A percentile compares a stretch with the other conserved stretches of the same genome.
These are phyloP conservation scores for Malus sieversii DNA, from an alignment of 306 rosid species.

Conservation along the genomic window DNA sequence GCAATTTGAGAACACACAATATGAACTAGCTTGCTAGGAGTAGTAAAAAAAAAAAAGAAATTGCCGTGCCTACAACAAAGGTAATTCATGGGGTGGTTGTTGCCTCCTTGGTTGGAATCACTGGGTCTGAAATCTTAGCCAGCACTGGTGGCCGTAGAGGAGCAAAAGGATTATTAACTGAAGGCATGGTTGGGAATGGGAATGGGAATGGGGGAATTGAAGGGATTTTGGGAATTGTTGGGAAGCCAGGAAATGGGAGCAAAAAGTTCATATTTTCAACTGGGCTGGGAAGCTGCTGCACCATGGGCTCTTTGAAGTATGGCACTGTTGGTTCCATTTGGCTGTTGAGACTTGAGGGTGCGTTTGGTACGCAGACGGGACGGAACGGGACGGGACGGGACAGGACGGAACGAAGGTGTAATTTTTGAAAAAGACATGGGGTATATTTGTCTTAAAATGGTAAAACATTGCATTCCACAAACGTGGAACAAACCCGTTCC, in stretches of 20 bases:
- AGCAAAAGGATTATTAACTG: neutral
- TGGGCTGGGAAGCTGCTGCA: neutral
- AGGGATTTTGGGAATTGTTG: constrained; percentile 2
- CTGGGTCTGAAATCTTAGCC: neutral
- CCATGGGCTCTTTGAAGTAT: neutral
- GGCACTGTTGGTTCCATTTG: neutral
- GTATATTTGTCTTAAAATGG: too few relatives aligned
- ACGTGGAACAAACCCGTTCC: too few relatives aligned
- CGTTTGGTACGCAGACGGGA: too few relatives aligned
- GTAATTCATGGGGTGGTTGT: neutral
- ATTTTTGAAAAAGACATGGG: too few relatives aligned
- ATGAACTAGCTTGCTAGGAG: neutral
- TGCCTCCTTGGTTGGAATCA: neutral
- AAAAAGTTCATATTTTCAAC: neutral
- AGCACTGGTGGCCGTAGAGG: neutral
- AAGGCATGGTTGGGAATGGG: neutral
- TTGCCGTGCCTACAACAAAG: neutral
- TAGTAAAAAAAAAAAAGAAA: neutral
- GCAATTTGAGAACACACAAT: neutral
- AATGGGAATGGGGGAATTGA: neutral
- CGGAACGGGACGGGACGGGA: too few relatives aligned
- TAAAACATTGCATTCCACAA: too few relatives aligned
- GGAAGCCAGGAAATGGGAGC: neutral
- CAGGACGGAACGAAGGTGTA: too few relatives aligned
- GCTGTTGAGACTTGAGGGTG: neutral